Evolutionary conservation across 2,329 filamentous ascomycete genomes (phyloP).

Genomic region (Helminthosporium solani): DNA sequence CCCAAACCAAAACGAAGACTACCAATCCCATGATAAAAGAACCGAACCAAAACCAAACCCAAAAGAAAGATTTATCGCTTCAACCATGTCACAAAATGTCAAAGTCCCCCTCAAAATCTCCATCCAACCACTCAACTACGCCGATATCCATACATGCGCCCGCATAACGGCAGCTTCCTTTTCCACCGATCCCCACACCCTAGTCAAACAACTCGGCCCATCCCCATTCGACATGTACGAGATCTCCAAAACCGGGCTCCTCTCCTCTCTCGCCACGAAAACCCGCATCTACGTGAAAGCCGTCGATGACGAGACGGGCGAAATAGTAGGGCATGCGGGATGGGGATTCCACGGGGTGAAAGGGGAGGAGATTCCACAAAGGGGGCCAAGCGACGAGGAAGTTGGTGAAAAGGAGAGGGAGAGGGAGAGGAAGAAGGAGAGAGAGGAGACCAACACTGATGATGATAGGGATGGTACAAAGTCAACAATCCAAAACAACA

Average conservation of each 20-base stretch:
- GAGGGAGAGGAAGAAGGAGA: too few species aligned
- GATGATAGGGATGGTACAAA: too few species aligned
- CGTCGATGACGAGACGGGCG: neutral
- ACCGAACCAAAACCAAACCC: too few species aligned
- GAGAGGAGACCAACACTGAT: too few species aligned
- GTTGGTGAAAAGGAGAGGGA: too few species aligned
- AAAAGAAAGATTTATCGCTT: too few species aligned
- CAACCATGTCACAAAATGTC: neutral
- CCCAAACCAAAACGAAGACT: too few species aligned
- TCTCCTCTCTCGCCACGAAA: neutral
- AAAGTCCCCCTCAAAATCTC: neutral
- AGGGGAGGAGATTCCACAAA: neutral
- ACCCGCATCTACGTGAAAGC: slow-evolving; percentile 4
- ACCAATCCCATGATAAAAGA: too few species aligned
- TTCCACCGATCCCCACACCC: slow-evolving; percentile 1
- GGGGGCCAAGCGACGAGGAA: slow-evolving; percentile 1
- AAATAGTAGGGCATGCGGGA: slow-evolving; percentile 4
- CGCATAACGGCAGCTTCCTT: slow-evolving; percentile 3
- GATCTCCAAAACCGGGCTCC: neutral
- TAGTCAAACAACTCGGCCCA: slow-evolving; percentile 5
- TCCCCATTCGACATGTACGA: slow-evolving; percentile 5
- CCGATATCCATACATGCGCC: slow-evolving; percentile 3
- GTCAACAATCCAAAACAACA: too few species aligned
- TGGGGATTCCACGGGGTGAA: slow-evolving; percentile 4
- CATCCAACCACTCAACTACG: neutral